Percentiles rank a stretch among this genome's conserved stretches.
phyloP scores from a whole-genome alignment of 257 asterid species.

The Primulina tabacum region DNA sequence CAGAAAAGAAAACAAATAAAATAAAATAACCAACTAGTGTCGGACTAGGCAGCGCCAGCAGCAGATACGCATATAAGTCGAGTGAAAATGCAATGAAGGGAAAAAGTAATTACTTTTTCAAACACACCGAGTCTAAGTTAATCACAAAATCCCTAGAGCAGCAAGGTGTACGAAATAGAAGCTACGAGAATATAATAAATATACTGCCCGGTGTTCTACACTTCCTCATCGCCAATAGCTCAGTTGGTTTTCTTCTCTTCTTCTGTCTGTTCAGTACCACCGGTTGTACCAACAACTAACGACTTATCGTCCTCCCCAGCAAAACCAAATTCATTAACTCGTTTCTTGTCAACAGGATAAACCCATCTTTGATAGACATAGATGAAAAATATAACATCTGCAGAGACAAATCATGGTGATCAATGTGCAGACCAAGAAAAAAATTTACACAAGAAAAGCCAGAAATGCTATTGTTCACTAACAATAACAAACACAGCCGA shows the following conservation, averaged over 20 bases:
- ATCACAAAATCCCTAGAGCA: background rate
- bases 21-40: too few species aligned
- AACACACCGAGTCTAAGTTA: background rate
- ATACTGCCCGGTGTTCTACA: background rate
- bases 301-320: slow-evolving; percentile 77
- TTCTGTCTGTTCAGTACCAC: slow-evolving; percentile 38
- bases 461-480: background rate
- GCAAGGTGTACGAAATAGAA: background rate
- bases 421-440: background rate
- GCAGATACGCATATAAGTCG: background rate
- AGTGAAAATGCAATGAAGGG: background rate
- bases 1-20: too few species aligned
- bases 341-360: slow-evolving; percentile 88
- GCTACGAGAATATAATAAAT: slow-evolving; percentile 13
- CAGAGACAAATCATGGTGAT: slow-evolving; percentile 29
- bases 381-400: slow-evolving; percentile 93
- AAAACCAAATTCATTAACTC: slow-evolving; percentile 89
- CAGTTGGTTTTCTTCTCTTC: slow-evolving; percentile 88
- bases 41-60: background rate
- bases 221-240: slow-evolving; percentile 21
- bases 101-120: too few species aligned
- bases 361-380: slow-evolving; percentile 81
- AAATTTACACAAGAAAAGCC: background rate
- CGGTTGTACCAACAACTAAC: slow-evolving; percentile 30
- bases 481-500: background rate